Percentiles rank a stretch among this genome's conserved stretches.
These are phyloP conservation scores for Capronia epimyces DNA, from an alignment of 2,329 filamentous ascomycete genomes.

Conservation along the genomic window DNA sequence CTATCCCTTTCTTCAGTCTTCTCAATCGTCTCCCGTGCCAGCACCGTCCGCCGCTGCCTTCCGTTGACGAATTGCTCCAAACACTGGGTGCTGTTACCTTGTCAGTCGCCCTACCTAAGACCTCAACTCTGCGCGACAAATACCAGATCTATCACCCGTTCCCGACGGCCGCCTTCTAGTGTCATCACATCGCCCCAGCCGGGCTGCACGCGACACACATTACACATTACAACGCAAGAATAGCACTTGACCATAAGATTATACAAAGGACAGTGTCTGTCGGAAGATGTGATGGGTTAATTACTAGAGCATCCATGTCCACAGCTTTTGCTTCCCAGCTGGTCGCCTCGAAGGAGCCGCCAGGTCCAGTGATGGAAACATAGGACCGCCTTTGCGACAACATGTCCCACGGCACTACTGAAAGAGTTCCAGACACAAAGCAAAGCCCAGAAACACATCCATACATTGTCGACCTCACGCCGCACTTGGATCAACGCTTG, in stretches of 20 bases:
- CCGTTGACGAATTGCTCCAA: neutral
- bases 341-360: conserved; percentile 12
- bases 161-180: neutral
- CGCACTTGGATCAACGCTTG: conserved; percentile 32
- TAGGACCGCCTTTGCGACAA: conserved; percentile 22
- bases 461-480: conserved; percentile 1
- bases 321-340: conserved; percentile 8
- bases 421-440: conserved; percentile 12
- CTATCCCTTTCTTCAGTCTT: neutral
- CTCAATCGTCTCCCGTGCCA: neutral
- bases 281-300: conserved; percentile 7
- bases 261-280: neutral
- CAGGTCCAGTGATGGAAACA: conserved; percentile 20
- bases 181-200: neutral
- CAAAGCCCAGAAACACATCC: conserved; percentile 10
- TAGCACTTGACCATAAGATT: neutral
- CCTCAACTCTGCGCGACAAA: neutral
- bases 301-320: conserved; percentile 12
- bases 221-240: neutral
- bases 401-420: conserved; percentile 23
- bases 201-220: neutral
- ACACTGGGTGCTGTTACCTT: neutral
- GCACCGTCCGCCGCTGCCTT: neutral
- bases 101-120: neutral
- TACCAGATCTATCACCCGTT: neutral